Evolutionary conservation across 257 asterid species (phyloP), one percentile per base, ranked within the genome.

Genomic region (Marsdenia floribunda): DNA sequence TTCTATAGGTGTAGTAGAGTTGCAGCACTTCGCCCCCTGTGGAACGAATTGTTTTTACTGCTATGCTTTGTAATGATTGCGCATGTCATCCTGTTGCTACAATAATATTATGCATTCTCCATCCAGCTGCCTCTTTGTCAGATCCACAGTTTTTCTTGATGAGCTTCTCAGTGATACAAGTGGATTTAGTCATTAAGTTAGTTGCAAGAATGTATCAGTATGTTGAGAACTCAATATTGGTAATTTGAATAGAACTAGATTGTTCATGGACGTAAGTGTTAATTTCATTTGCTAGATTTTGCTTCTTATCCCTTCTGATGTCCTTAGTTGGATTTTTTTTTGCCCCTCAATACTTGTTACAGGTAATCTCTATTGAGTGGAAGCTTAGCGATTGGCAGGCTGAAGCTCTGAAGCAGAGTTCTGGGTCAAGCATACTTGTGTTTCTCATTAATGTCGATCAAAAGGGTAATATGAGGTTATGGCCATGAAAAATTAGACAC

Each of bases 41-140:
- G 76, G 68, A 77, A 58, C 78, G 82, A 61, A 75, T 81, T 73
- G 84, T 59, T 58, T 29, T 71, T 80, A 78, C 84, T 79, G 76
- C 74, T 78, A 59, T 81, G 66, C 22, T 64, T 33, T 79, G 82
- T 85, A 77, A 78, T 81, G 80, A 77, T 77, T 84, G 84, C 83
- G 86, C 83, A 75, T 84, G 75, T 84, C 81, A 49, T 58, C 54
- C 77, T 22, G 73, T 79, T 72, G 66, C 60, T 71, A 66, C 67
- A 68, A 82, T 85, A 81, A 88, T 26, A 67, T 59, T 69, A 73
- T 49, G 26, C 21, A 61, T 44, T 33, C 60, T 64, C 42, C 18
- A 22, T 66, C 57, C 72, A 44, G 49, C 6, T 21, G 29, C 49
- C 71, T 65, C 70, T 65, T 69, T 54, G 74, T 12, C 61, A 24